Evolutionary conservation across 2,329 filamentous ascomycete genomes (phyloP), one percentile per base, ranked within the genome.

Genomic region (Aspergillus sp.): DNA sequence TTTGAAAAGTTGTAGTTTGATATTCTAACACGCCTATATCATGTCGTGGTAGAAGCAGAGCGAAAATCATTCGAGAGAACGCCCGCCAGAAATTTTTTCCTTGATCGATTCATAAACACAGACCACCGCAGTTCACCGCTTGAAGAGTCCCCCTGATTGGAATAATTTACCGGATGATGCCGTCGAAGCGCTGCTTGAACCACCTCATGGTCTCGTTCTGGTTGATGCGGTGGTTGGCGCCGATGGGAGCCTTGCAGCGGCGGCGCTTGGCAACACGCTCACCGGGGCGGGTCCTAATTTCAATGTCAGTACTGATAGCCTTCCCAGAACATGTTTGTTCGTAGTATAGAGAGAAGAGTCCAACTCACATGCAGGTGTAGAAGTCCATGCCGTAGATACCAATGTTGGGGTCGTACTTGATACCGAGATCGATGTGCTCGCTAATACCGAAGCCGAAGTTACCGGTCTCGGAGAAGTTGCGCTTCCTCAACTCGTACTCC

Each of bases 341-440:
- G n/a, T 4, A 40, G 27, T 27, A 27, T 35, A 35, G 35, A 14
- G 21, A 47, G 48, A 39, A 33, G 17, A 45, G 31, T 40, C 48
- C 57, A 52, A 84, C 84, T 81, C 73, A 87, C 95, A 99, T 99
- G 91, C 93, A 98, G 90, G 89, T 93, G 90, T 97, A 99, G 85
- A 99, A 99, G 85, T 99, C 95, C 95, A 99, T 99, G 80, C 95
- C 93, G 86, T 96, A 97, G 81, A 97, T 97, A 88, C 93, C 93
- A 73, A 97, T 97, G 66, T 86, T 90, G 67, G 93, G 93, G 84
- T 97, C 93, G 86, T 97, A 97, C 89, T 99, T 99, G 91, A 99
- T 99, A 77, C 95, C 95, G 75, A 99, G 87, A 87, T 99, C 95
- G 83, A 99, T 99, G 90, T 99, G 95, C 86, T 99, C 95, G 84